phyloP scores from a whole-genome alignment of 2,329 filamentous ascomycete genomes.

The Aspergillus brunneoviolaceus region DNA sequence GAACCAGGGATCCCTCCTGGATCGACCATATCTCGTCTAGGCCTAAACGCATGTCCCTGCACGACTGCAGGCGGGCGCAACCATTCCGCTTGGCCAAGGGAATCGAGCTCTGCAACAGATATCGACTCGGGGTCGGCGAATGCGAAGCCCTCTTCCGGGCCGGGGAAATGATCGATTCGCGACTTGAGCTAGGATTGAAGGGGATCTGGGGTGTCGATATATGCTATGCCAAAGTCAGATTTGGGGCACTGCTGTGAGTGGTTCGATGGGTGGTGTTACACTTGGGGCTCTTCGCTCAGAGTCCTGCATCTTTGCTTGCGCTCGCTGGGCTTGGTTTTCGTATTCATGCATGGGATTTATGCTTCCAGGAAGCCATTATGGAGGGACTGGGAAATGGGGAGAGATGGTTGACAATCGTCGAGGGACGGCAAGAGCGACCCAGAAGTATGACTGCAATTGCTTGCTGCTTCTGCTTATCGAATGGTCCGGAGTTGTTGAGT shows the following conservation, averaged over 20 bases:
- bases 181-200: too few relatives aligned
- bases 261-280: neutral
- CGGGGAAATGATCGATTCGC: neutral
- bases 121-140: neutral
- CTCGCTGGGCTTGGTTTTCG: too few relatives aligned
- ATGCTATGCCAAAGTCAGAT: neutral
- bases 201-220: neutral
- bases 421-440: too few relatives aligned
- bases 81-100: conserved; percentile 18
- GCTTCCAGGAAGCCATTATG: too few relatives aligned
- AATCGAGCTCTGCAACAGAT: conserved; percentile 11
- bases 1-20: conserved; percentile 32
- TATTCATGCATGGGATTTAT: too few relatives aligned
- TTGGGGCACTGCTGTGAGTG: too few relatives aligned
- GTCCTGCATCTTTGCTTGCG: neutral
- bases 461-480: too few relatives aligned
- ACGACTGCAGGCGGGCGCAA: conserved; percentile 24
- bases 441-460: too few relatives aligned
- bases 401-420: too few relatives aligned
- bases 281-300: neutral
- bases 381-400: too few relatives aligned
- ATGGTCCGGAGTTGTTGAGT: too few relatives aligned
- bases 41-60: conserved; percentile 27
- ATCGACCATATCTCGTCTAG: conserved; percentile 27
- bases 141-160: neutral